Evolutionary conservation across 2,329 filamentous ascomycete genomes (phyloP), one percentile per base, ranked within the genome.

Genomic region (Pestalotiopsis sp.): DNA sequence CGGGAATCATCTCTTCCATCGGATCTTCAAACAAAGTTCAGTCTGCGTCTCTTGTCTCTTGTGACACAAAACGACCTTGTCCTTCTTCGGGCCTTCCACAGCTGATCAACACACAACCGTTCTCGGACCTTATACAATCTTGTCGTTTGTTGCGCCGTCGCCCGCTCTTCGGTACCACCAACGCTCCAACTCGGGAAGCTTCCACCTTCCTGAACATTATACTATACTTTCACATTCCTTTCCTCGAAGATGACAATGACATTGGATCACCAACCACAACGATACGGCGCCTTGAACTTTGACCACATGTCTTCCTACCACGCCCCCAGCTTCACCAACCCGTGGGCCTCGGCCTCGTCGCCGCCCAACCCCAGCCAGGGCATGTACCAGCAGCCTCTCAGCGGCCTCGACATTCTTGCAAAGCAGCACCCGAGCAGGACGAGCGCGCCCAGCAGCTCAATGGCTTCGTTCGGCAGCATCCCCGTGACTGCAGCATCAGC

Each of bases 201-300:
- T 14, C 12, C 17, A 62, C 59, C 45, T 58, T 40, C 64, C 20
- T 9, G 6, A 75, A 70, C 72, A 36, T 36, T 9, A 36, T 71
- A 66, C 59, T 59, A 69, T 73, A 72, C 72, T 68, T 71, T 69
- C 73, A 71, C 71, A 41, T 36, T 52, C 40, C 49, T 70, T 68
- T 68, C 68, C 71, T 77, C 74, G 83, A 90, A 82, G 81, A 97
- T 97, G 94, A 96, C 94, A 84, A 97, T 97, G 94, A 93, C 95
- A 82, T 90, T 97, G 85, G 94, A 97, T 84, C 93, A 94, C 81
- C 94, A 95, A 84, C 93, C 90, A 85, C 93, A 91, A 85, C 89
- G 90, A 80, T 93, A 92, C 84, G 93, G 88, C 78, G 89, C 87
- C 79, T 82, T 97, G 84, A 90, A 89, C 81, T 96, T 95, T 85